phyloP scores from a whole-genome alignment of 2,329 filamentous ascomycete species.

The Colletotrichum caudatum region DNA sequence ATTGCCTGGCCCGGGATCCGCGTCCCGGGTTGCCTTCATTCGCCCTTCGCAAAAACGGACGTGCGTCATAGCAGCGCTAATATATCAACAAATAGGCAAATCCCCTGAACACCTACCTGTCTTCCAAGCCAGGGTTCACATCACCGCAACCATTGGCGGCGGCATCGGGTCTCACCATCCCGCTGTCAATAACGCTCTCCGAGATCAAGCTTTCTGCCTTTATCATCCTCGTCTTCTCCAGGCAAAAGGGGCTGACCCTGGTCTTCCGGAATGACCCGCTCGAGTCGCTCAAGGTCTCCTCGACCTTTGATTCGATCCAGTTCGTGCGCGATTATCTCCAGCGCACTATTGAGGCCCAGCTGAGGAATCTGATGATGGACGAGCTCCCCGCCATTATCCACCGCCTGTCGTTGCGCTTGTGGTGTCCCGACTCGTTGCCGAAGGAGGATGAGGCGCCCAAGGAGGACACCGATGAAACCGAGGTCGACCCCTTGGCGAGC shows the following conservation, averaged over 20 bases:
- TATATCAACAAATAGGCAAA: constrained; percentile 76
- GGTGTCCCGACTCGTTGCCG: constrained; percentile 86
- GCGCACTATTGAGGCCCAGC: constrained; percentile 92
- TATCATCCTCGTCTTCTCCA: constrained; percentile 97
- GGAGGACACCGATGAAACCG: constrained; percentile 66
- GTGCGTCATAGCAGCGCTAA: constrained; percentile 60
- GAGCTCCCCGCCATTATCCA: constrained; percentile 97
- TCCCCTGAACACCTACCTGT: constrained; percentile 94
- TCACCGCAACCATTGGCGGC: constrained; percentile 93
- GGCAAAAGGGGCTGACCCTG: constrained; percentile 94
- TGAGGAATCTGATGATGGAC: constrained; percentile 96
- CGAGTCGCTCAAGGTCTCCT: constrained; percentile 97
- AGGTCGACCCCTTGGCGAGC: constrained; percentile 83
- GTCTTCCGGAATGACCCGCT: constrained; percentile 98
- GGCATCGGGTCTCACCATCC: constrained; percentile 92
- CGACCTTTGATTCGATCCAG: constrained; percentile 98
- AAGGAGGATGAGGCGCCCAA: constrained; percentile 69
- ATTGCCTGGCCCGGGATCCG: constrained; percentile 53
- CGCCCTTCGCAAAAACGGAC: constrained; percentile 45
- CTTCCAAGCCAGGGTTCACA: constrained; percentile 90
- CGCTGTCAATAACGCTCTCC: constrained; percentile 95
- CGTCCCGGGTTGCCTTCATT: constrained; percentile 44
- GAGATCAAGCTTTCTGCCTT: constrained; percentile 97
- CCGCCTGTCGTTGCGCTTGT: constrained; percentile 85
- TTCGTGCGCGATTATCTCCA: constrained; percentile 98